phyloP scores from a whole-genome alignment of 371 early-diverging fungal genomes.

The Mucor racemosus region DNA sequence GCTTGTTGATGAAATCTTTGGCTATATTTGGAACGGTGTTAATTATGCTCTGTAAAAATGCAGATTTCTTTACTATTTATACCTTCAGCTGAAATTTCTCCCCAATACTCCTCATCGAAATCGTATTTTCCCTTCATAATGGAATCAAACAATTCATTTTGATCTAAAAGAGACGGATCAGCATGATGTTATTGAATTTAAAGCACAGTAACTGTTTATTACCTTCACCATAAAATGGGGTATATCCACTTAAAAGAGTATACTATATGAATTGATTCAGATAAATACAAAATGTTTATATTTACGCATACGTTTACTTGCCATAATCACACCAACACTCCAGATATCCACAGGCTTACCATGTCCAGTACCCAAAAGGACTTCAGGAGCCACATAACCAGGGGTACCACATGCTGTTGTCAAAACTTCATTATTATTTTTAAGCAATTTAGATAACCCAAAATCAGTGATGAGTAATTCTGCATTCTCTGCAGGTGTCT shows the following conservation, averaged over 20 bases:
- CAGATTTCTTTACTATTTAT: neutral
- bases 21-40: slow-evolving; percentile 43
- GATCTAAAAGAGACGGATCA: slow-evolving; percentile 34
- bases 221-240: slow-evolving; percentile 84
- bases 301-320: slow-evolving; percentile 5
- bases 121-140: slow-evolving; percentile 71
- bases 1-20: slow-evolving; percentile 75
- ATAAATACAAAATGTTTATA: neutral
- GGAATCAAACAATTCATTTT: slow-evolving; percentile 58
- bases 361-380: slow-evolving; percentile 68
- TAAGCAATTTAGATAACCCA: slow-evolving; percentile 77
- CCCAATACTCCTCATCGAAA: slow-evolving; percentile 81
- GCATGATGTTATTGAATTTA: slow-evolving; percentile 13
- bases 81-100: slow-evolving; percentile 72
- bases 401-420: slow-evolving; percentile 85
- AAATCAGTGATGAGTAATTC: slow-evolving; percentile 74
- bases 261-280: slow-evolving; percentile 38
- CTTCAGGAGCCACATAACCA: slow-evolving; percentile 89
- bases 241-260: slow-evolving; percentile 82
- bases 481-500: slow-evolving; percentile 55
- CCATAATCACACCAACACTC: slow-evolving; percentile 89
- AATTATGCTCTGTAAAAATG: too few relatives aligned
- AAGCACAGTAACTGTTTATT: neutral
- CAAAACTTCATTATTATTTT: slow-evolving; percentile 61
- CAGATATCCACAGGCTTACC: slow-evolving; percentile 83